Evolutionary conservation across 192 early-diverging fungal genomes (phyloP), one percentile per base, ranked within the genome.

Genomic region (Podila clonocystis): DNA sequence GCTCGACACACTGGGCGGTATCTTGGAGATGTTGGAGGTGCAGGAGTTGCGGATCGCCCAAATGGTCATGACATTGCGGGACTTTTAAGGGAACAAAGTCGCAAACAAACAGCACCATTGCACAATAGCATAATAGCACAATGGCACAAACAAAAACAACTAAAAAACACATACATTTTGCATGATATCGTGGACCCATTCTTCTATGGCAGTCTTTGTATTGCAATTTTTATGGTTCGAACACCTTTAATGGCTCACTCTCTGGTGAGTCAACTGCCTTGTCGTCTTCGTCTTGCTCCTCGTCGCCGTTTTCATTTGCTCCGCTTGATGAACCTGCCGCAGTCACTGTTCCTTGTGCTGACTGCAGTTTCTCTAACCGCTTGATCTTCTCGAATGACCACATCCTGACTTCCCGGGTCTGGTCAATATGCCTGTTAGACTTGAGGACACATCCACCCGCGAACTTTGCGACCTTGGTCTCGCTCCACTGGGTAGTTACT

Each of bases 21-120:
- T 85, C 20, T 59, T 87, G n/a, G 83, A 87, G 30, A 69, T 73
- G 69, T 72, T 93, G 41, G 86, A 89, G 58, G 70, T 87, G 0
- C 84, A 84, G 28, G 86, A 82, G 58, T 22, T 71, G n/a, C 62
- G 87, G 58, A 36, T 88, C 9, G 87, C 84, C 58, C 62, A 70
- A 33, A 82, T 86, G 78, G 69, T 86, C 7, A 68, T 85, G 70
- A 82, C 77, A 15, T 36, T 86, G 26, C 69, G 84, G 45, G 87
- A 88, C n/a, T 85, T 82, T 63, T 88, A 45, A 45, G 13, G 2
- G 17, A 15, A 17, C n/a, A n/a, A n/a, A n/a, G n/a, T n/a, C n/a
- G n/a, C n/a, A n/a, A n/a, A n/a, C n/a, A n/a, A n/a, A n/a, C n/a
- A n/a, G 9, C 8, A 38, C 36, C 9, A 5, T 38, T 22, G 24